phyloP scores from a whole-genome alignment of 257 asterid genomes.

The Solanum ahanhuiri region DNA sequence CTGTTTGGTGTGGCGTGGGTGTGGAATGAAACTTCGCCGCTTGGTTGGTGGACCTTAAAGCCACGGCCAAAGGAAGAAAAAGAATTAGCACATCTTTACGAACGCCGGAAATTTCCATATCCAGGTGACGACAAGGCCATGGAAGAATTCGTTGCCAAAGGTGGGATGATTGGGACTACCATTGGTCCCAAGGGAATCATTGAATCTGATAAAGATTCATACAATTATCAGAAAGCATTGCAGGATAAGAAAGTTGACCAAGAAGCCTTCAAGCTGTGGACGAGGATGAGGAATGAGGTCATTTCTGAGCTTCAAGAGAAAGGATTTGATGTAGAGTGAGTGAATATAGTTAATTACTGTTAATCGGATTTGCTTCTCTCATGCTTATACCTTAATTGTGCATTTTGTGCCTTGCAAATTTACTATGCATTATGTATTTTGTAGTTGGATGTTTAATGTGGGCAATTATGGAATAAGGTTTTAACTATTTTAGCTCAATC shows the following conservation, averaged over 20 bases:
- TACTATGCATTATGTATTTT: neutral
- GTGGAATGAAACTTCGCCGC: slow-evolving; percentile 77
- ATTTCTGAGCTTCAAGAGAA: slow-evolving; percentile 65
- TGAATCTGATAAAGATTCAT: slow-evolving; percentile 50
- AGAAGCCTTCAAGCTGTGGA: slow-evolving; percentile 82
- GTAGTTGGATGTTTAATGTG: neutral
- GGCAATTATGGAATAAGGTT: neutral
- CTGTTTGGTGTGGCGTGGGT: slow-evolving; percentile 67
- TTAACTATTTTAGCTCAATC: neutral
- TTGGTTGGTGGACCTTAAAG: slow-evolving; percentile 92
- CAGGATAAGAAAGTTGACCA: slow-evolving; percentile 89
- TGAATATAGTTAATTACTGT: neutral
- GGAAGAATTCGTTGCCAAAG: slow-evolving; percentile 73
- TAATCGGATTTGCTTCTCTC: neutral
- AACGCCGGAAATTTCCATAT: slow-evolving; percentile 68
- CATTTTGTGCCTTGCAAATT: neutral
- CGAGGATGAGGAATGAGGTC: slow-evolving; percentile 80
- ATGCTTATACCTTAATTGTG: neutral
- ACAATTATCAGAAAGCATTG: slow-evolving; percentile 60
- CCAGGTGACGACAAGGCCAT: slow-evolving; percentile 88
- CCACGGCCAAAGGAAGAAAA: slow-evolving; percentile 82
- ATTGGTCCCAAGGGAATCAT: slow-evolving; percentile 84
- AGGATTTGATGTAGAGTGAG: slow-evolving; percentile 39
- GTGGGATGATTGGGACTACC: slow-evolving; percentile 95
- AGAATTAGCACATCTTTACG: slow-evolving; percentile 77